Conservation (phyloP, 1,284 basidiomycete species). For the Afroboletus lepidellus region DNA sequence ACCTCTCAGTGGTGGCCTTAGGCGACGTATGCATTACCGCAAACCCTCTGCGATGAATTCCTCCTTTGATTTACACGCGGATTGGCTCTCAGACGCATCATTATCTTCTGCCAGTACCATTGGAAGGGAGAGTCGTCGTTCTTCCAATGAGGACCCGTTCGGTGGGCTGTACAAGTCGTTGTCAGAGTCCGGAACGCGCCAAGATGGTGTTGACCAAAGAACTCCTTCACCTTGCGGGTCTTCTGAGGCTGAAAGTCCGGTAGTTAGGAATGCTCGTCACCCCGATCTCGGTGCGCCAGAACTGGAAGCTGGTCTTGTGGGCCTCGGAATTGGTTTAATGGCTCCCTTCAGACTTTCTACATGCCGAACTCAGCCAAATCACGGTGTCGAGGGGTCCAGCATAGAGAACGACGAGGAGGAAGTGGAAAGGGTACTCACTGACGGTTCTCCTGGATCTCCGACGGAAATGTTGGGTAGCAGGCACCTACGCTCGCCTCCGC, state of each 20-base stretch:
- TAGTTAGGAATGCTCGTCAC: constrained; percentile 46
- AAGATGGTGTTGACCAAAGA: constrained; percentile 14
- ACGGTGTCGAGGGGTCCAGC: constrained; percentile 9
- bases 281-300: constrained; percentile 26
- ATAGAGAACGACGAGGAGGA: constrained; percentile 35
- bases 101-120: constrained; percentile 30
- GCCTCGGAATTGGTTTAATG: constrained; percentile 53
- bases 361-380: constrained; percentile 26
- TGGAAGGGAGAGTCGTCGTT: constrained; percentile 19
- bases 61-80: constrained; percentile 38
- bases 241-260: constrained; percentile 56
- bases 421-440: constrained; percentile 30
- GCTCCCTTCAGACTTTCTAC: constrained; percentile 48
- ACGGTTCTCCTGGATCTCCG: constrained; percentile 24
- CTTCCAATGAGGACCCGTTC: constrained; percentile 37
- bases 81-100: constrained; percentile 47
- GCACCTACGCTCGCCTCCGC: constrained; percentile 38
- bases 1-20: constrained; percentile 28
- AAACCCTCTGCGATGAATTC: constrained; percentile 40
- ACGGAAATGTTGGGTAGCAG: constrained; percentile 23
- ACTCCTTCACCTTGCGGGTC: constrained; percentile 35
- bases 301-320: constrained; percentile 34
- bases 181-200: constrained; percentile 14
- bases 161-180: constrained; percentile 32
- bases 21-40: constrained; percentile 30